Conservation (phyloP, 2,329 filamentous ascomycete species). For the Fusarium anguioides region DNA sequence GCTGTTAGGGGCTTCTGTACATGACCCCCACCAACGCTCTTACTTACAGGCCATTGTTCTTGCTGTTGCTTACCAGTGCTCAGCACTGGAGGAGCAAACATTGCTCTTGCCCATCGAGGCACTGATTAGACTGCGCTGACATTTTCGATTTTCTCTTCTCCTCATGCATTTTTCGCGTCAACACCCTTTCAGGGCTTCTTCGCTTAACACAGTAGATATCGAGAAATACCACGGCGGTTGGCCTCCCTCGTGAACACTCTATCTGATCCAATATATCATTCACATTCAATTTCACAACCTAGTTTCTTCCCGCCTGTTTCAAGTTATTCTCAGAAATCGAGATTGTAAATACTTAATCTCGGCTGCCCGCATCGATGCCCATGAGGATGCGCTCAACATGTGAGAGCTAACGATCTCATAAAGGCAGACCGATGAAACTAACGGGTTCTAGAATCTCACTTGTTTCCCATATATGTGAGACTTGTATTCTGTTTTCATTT, state of each 20-base stretch:
- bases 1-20: not conserved
- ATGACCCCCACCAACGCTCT: not conserved
- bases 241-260: slow-evolving; percentile 32
- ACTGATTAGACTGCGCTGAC: not conserved
- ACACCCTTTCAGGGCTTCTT: not conserved
- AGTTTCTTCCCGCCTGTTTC: not conserved
- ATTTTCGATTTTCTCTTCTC: not conserved
- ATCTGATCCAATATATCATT: slow-evolving; percentile 1
- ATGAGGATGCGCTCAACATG: not conserved
- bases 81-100: not conserved
- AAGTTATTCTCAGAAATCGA: not conserved
- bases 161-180: not conserved
- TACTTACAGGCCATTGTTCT: not conserved
- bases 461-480: fast-evolving
- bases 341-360: not conserved
- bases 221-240: not conserved
- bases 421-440: not conserved
- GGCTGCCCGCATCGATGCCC: not conserved
- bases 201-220: not conserved
- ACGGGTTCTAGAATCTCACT: not conserved
- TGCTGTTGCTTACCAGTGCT: not conserved
- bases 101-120: not conserved
- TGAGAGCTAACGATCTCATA: not conserved
- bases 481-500: fast-evolving
- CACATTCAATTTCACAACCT: not conserved